Conservation (phyloP, 2,329 filamentous ascomycete genomes). For the Alternaria longipes region DNA sequence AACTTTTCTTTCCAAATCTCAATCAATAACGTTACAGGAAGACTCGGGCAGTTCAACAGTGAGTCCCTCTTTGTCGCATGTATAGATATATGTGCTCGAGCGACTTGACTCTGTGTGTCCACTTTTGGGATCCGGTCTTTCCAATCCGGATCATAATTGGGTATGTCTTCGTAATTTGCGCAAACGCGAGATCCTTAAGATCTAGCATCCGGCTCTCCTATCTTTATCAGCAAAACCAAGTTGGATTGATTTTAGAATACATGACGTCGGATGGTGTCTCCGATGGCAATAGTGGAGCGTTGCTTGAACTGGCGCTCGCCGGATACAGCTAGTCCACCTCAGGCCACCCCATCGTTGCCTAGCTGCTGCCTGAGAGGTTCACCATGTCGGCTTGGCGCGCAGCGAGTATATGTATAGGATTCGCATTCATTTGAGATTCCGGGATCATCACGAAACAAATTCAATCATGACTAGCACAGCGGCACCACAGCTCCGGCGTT, state of each 20-base stretch:
- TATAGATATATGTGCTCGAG: too few relatives aligned
- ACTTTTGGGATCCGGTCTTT: too few relatives aligned
- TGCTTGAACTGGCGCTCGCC: not conserved
- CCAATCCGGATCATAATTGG: too few relatives aligned
- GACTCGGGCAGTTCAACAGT: too few relatives aligned
- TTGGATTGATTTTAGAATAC: not conserved
- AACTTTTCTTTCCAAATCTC: too few relatives aligned
- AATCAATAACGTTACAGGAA: too few relatives aligned
- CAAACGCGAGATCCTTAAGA: not conserved
- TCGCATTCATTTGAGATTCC: not conserved
- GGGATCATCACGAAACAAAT: not conserved
- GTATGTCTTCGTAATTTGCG: too few relatives aligned
- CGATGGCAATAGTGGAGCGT: not conserved
- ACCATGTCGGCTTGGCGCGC: not conserved
- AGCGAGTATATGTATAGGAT: not conserved
- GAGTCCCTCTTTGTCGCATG: too few relatives aligned
- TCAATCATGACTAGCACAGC: not conserved
- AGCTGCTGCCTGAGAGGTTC: slow-evolving; percentile 8
- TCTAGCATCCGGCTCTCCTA: accelerated
- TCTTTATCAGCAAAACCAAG: too few relatives aligned
- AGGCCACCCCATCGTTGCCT: slow-evolving; percentile 6
- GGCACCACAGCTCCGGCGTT: slow-evolving; percentile 4
- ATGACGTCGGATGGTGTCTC: not conserved
- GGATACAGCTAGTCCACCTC: not conserved
- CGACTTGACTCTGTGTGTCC: too few relatives aligned